phyloP scores from a whole-genome alignment of 2,329 filamentous ascomycete genomes.

The Fusarium annulatum region DNA sequence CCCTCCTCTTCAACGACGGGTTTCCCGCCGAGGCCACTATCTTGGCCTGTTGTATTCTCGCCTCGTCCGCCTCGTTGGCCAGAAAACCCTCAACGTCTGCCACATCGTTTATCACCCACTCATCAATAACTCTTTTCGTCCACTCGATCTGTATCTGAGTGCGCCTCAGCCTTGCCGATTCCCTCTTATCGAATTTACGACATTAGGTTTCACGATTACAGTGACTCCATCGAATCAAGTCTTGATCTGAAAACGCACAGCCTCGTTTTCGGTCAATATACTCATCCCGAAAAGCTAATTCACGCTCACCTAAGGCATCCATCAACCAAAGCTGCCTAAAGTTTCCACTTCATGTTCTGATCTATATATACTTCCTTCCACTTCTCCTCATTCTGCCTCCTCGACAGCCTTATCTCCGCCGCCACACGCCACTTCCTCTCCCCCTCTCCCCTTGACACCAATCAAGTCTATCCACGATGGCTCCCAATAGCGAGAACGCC shows the following conservation, averaged over 20 bases:
- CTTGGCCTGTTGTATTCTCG: conserved; percentile 17
- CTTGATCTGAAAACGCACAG: conserved; percentile 1
- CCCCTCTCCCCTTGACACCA: not conserved
- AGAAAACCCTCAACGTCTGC: conserved; percentile 19
- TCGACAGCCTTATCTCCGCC: conserved; percentile 25
- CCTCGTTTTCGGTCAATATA: conserved; percentile 11
- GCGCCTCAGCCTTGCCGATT: conserved; percentile 15
- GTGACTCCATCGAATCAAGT: conserved; percentile 24
- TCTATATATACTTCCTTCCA: conserved; percentile 26
- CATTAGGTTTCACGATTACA: conserved; percentile 10
- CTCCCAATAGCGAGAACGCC: conserved; percentile 65
- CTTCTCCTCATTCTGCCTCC: conserved; percentile 30
- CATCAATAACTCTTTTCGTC: conserved; percentile 1
- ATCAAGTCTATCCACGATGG: conserved; percentile 54
- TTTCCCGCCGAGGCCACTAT: conserved; percentile 16
- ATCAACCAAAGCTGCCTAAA: conserved; percentile 36
- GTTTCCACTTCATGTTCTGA: conserved; percentile 27
- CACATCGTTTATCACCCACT: conserved; percentile 13
- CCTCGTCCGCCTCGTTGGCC: conserved; percentile 27
- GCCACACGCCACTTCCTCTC: conserved; percentile 1
- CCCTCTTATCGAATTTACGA: conserved; percentile 15
- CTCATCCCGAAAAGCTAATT: not conserved
- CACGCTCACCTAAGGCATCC: conserved; percentile 34
- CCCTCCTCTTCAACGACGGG: conserved; percentile 24
- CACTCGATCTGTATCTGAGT: conserved; percentile 7